Evolutionary conservation across 352 stramenopile genomes (phyloP), one percentile per base, ranked within the genome.

Genomic region (Globisporangium mamillatum): DNA sequence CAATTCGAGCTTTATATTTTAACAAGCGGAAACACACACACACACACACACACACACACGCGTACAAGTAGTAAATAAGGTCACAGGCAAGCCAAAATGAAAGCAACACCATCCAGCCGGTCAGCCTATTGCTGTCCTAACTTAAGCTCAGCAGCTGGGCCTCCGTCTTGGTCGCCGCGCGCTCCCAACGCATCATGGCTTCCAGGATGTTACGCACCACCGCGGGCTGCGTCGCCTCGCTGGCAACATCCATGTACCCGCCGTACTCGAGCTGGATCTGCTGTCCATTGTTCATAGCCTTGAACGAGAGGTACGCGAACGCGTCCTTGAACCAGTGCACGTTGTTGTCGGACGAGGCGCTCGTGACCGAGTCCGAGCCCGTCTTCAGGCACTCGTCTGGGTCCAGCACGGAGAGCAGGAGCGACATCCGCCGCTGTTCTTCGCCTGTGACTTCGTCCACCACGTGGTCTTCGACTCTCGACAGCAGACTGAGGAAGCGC

Each of bases 291-390:
- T 57, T 68, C 8, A 81, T 68, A 16, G 77, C 73, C 32, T 69
- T 82, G 63, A 82, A 82, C 25, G 71, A 77, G n/a, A 82, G 58
- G 46, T 78, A 82, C 53, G 68, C 74, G 44, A 74, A 59, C 63
- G 73, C 76, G 65, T 82, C 76, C 7, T 61, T 72, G 65, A 80
- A 72, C 75, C 75, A 81, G 55, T 79, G 67, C 4, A 24, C 63
- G 16, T 66, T 48, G 16, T n/a, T 61, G 38, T 53, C n/a, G 18
- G 27, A 64, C 38, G 66, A 46, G 24, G 69, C 69, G 38, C 52
- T 44, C 46, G 64, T 63, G 50, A 67, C 58, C 1, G 64, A 73
- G 38, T 48, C 64, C 2, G 68, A 48, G 16, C 67, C 60, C 41
- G 73, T 64, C 24, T 64, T 68, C 24, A 82, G 73, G 14, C 67